Percentiles rank a stretch among this genome's conserved stretches.
Conservation (phyloP, 345 rosid species). For the Corchorus olitorius region DNA sequence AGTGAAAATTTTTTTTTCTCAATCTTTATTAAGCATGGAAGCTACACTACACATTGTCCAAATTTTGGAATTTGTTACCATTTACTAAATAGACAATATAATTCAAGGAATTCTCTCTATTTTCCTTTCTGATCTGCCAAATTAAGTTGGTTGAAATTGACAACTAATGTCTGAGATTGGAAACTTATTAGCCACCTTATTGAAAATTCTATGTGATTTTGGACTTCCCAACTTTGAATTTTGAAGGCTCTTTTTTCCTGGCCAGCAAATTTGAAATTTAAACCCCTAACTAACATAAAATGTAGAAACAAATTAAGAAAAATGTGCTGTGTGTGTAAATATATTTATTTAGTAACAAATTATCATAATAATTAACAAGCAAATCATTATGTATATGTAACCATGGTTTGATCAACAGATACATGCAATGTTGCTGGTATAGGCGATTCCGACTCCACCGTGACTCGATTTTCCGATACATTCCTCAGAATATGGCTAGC, state of each 20-base stretch:
- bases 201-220: neutral
- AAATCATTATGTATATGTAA: neutral
- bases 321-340: neutral
- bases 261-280: neutral
- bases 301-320: neutral
- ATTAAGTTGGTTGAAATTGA: neutral
- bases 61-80: too few relatives aligned
- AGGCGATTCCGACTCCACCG: conserved; percentile 53
- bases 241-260: neutral
- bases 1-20: too few relatives aligned
- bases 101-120: neutral
- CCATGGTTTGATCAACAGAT: conserved; percentile 55
- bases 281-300: neutral
- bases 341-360: neutral
- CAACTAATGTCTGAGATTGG: neutral
- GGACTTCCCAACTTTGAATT: neutral
- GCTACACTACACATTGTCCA: too few relatives aligned
- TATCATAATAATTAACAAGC: neutral
- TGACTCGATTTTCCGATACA: conserved; percentile 55
- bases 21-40: too few relatives aligned
- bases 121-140: neutral
- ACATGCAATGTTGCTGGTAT: conserved; percentile 58
- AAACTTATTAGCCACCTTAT: neutral
- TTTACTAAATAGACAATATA: too few relatives aligned
- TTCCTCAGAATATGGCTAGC: conserved; percentile 61